A percentile compares a stretch with the other conserved stretches of the same genome.
Evolutionary conservation across 768 basidiomycete genomes (phyloP).

Genomic region (Lentinus brumalis): DNA sequence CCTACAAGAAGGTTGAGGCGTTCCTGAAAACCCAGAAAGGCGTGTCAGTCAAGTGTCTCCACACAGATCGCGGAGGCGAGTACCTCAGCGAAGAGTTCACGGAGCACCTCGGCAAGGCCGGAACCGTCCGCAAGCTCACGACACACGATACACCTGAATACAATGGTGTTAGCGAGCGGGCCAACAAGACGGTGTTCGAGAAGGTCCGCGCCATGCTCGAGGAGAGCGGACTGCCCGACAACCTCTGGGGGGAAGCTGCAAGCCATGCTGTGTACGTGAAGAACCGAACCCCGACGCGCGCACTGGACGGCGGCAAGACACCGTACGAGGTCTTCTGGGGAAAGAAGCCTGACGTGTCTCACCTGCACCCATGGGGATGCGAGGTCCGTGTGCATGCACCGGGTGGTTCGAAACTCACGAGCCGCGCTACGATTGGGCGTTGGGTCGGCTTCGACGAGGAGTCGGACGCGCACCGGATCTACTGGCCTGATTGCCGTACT

Average conservation of each 20-base stretch:
- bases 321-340: slow-evolving; percentile 23
- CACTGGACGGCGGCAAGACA: slow-evolving; percentile 20
- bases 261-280: slow-evolving; percentile 25
- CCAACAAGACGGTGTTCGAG: slow-evolving; percentile 30
- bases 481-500: slow-evolving; percentile 33
- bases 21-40: slow-evolving; percentile 37
- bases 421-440: neutral
- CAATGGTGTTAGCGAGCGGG: slow-evolving; percentile 43
- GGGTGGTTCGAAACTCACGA: slow-evolving; percentile 5
- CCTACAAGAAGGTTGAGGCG: slow-evolving; percentile 38
- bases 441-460: slow-evolving; percentile 19
- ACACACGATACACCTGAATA: slow-evolving; percentile 45
- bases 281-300: slow-evolving; percentile 20
- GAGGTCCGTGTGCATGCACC: slow-evolving; percentile 10
- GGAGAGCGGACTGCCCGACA: slow-evolving; percentile 21
- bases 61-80: slow-evolving; percentile 44
- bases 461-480: slow-evolving; percentile 35
- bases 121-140: slow-evolving; percentile 41
- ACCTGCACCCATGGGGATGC: slow-evolving; percentile 19
- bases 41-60: slow-evolving; percentile 33
- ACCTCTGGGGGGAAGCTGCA: slow-evolving; percentile 34
- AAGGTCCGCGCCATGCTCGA: slow-evolving; percentile 30
- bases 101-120: slow-evolving; percentile 34
- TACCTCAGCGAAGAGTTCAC: slow-evolving; percentile 30
- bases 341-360: slow-evolving; percentile 15